Base-by-base conservation (phyloP, 768 basidiomycete genomes). In the Baorangia bicolor region DNA sequence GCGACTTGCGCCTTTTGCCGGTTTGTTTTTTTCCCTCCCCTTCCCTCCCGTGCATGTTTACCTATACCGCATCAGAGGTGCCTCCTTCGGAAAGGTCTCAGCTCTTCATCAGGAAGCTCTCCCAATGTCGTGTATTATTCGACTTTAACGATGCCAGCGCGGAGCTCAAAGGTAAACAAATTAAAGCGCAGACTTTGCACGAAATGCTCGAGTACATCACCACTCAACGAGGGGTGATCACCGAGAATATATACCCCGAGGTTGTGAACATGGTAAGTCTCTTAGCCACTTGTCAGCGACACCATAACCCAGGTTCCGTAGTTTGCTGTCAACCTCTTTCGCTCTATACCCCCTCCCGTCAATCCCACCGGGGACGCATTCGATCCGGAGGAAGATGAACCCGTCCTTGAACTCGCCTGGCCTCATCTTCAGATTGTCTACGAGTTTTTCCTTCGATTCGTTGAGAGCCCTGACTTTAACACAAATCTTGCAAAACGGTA, bases 151-250 rank as follows among this genome's bases (percentile, higher is more conserved):
- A 99, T 70, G 91, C 94, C 43, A 95, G 91, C 65, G 81, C 91
- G 28, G 97, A 99, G 66, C 82, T 99, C 67, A 91, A 89, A 73
- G 95, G 94, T 62, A 99, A 99, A 77, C 96, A 98, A 73, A 91
- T 98, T 76, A 99, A 99, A 78, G 92, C 95, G 2, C 94, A 97
- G 73, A 93, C 97, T 14, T 76, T 99, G 58, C 92, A 97, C 62
- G 97, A 99, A 77, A 92, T 99, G 92, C 81, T 99, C 69, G 97
- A 99, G 69, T 98, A 98, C 71, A 97, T 99, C 74, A 98, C 95
- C 55, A 93, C 92, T 28, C 94, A 96, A 72, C 85, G 94, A 55
- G 90, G 91, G 58, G 94, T 98, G 65, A 95, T 99, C 69, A 96
- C 94, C 42, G 97, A 99, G 73, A 86, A 81, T 66, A 79, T 98